Percentiles rank a stretch among this genome's conserved stretches.
These are phyloP conservation scores for Sporisorium reilianum DNA, from an alignment of 1,284 basidiomycete species.

Conservation along the genomic window DNA sequence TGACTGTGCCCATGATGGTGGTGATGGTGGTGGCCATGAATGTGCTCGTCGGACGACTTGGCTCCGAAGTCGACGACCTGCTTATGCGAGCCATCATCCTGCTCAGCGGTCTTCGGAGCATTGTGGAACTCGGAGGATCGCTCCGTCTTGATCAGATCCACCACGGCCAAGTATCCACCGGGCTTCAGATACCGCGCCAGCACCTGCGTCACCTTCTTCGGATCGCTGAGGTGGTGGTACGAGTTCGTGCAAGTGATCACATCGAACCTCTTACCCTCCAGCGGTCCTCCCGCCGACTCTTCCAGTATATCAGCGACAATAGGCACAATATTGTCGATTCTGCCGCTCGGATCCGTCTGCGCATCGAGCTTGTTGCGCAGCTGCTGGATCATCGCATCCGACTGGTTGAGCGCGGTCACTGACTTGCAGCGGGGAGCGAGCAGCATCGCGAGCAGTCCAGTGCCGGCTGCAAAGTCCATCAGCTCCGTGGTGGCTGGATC, in stretches of 20 bases:
- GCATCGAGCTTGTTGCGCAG: slow-evolving; percentile 38
- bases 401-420: slow-evolving; percentile 43
- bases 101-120: slow-evolving; percentile 15
- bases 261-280: slow-evolving; percentile 32
- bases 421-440: slow-evolving; percentile 35
- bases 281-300: neutral
- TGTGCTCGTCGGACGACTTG: slow-evolving; percentile 2
- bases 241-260: slow-evolving; percentile 50
- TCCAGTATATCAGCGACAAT: slow-evolving; percentile 27
- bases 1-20: slow-evolving; percentile 10
- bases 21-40: slow-evolving; percentile 19
- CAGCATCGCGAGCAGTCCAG: slow-evolving; percentile 43
- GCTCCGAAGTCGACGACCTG: slow-evolving; percentile 24
- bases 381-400: slow-evolving; percentile 38
- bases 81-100: slow-evolving; percentile 24
- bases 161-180: slow-evolving; percentile 41
- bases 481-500: slow-evolving; percentile 13
- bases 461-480: slow-evolving; percentile 49
- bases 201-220: slow-evolving; percentile 28
- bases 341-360: slow-evolving; percentile 6
- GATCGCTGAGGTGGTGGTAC: slow-evolving; percentile 51
- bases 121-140: slow-evolving; percentile 23
- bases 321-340: slow-evolving; percentile 24
- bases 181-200: slow-evolving; percentile 34
- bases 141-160: slow-evolving; percentile 40